phyloP scores from a whole-genome alignment of 345 rosid species.

The Pseudoturritis turrita region DNA sequence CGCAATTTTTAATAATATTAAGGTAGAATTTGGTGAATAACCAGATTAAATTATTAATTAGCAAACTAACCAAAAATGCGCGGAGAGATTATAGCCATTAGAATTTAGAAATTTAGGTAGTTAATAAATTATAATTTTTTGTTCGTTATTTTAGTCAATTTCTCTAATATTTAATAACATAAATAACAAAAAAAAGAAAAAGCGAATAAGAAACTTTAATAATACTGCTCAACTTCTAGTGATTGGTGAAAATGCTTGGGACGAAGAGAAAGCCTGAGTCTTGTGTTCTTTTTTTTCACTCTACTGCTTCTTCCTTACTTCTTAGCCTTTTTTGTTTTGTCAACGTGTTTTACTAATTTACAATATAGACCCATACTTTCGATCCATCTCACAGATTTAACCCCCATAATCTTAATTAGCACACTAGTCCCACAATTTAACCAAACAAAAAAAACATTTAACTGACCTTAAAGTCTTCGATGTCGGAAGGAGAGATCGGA shows the following conservation, averaged over 20 bases:
- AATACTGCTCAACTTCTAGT: slow-evolving; percentile 13
- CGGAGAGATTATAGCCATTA: too few species aligned
- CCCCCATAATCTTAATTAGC: slow-evolving; percentile 1
- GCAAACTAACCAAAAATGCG: too few species aligned
- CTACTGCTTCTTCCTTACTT: slow-evolving; percentile 11
- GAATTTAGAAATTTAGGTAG: too few species aligned
- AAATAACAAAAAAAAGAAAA: background rate
- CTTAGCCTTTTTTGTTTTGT: slow-evolving; percentile 20
- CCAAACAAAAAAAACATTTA: background rate
- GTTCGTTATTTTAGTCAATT: too few species aligned
- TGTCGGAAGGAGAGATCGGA: slow-evolving; percentile 95
- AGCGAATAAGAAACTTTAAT: slow-evolving; percentile 1
- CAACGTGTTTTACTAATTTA: slow-evolving; percentile 28
- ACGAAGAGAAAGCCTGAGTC: slow-evolving; percentile 28
- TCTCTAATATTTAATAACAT: background rate
- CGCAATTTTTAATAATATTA: background rate
- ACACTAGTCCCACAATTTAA: background rate
- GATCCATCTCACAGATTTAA: background rate
- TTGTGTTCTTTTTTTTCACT: slow-evolving; percentile 28
- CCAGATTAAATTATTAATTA: too few species aligned
- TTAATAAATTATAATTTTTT: too few species aligned
- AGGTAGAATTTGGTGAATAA: too few species aligned
- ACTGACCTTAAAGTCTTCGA: slow-evolving; percentile 82
- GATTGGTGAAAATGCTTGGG: slow-evolving; percentile 19
- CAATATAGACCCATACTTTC: slow-evolving; percentile 17